Evolutionary conservation across 1,284 basidiomycete genomes (phyloP), one percentile per base, ranked within the genome.

Genomic region (Ganoderma lingzhi): DNA sequence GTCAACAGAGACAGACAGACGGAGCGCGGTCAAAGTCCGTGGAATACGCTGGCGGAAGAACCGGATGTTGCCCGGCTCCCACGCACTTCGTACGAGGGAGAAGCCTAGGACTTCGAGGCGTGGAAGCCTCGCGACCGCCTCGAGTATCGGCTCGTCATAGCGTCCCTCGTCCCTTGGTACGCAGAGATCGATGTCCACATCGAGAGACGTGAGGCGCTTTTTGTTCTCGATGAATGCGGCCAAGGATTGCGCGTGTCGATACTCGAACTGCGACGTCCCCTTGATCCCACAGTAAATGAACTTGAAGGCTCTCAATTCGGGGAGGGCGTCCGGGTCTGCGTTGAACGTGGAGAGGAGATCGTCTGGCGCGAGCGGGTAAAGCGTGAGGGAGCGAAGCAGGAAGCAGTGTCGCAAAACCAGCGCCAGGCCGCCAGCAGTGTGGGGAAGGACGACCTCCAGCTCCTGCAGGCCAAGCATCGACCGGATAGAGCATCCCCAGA

Each of bases 381-480:
- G 10, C 2, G 53, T 55, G 28, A 55, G 12, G 53, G 53, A 55
- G 53, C 53, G 53, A 19, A 55, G 53, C 15, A 32, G 14, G 28
- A 17, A 32, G 28, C 53, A 55, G 30, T 55, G 53, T 1, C 53
- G 53, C 28, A 55, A 32, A 9, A 55, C 53, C 4, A 55, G 53
- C 8, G 53, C 53, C 30, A 55, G 30, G 14, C 53, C 53, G 12
- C 30, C 30, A 2, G 61, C 48, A 8, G 51, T 41, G 10, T n/a
- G 35, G 1, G 62, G 44, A 3, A 51, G 62, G 17, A 51, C 55
- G 15, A 64, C 15, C 19, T 64, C 63, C 28, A 64, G 48, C 51
- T 64, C 63, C n/a, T 55, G 63, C 4, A 64, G 63, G 23, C n/a
- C 63, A 12, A 41, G 35, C 23, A 41, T 28, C 3, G 63, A 64